A percentile compares a stretch with the other conserved stretches of the same genome.
Conservation (phyloP, 148 eudicot species). For the Hydrangea macrophylla region DNA sequence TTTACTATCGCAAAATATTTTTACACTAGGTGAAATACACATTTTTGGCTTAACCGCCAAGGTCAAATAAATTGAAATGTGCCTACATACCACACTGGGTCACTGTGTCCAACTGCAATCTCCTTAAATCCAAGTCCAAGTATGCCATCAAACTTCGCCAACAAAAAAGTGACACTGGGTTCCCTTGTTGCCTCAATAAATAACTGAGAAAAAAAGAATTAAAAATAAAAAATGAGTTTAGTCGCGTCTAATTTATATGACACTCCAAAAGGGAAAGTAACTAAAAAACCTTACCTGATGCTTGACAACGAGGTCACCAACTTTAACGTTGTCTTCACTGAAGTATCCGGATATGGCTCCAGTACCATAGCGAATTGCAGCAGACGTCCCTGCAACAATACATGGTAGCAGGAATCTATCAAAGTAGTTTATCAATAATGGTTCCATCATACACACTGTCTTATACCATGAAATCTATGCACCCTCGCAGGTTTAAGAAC, state of each 20-base stretch:
- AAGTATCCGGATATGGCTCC: constrained; percentile 80
- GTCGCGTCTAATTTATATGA: not conserved
- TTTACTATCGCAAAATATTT: no score
- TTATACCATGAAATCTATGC: not conserved
- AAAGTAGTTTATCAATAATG: not conserved
- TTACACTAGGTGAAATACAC: not conserved
- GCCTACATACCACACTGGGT: constrained; percentile 75
- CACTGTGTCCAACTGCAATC: constrained; percentile 77
- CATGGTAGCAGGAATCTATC: not conserved
- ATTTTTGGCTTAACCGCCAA: not conserved
- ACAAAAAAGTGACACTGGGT: constrained; percentile 76
- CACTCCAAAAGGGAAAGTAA: not conserved
- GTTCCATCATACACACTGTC: no score
- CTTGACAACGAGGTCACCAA: constrained; percentile 65
- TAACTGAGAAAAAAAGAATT: constrained; percentile 38
- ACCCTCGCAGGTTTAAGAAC: not conserved
- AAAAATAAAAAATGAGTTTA: not conserved
- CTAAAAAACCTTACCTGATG: constrained; percentile 50
- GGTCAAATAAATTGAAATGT: not conserved
- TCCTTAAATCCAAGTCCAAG: constrained; percentile 89
- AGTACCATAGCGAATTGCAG: constrained; percentile 68
- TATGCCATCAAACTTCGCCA: constrained; percentile 92
- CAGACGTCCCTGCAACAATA: constrained; percentile 50
- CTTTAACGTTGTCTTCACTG: constrained; percentile 57
- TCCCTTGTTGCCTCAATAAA: constrained; percentile 95